A percentile compares a stretch with the other conserved stretches of the same genome.
These are phyloP conservation scores for Fistulifera pelliculosa DNA, from an alignment of 108 stramenopile species.

Conservation along the genomic window DNA sequence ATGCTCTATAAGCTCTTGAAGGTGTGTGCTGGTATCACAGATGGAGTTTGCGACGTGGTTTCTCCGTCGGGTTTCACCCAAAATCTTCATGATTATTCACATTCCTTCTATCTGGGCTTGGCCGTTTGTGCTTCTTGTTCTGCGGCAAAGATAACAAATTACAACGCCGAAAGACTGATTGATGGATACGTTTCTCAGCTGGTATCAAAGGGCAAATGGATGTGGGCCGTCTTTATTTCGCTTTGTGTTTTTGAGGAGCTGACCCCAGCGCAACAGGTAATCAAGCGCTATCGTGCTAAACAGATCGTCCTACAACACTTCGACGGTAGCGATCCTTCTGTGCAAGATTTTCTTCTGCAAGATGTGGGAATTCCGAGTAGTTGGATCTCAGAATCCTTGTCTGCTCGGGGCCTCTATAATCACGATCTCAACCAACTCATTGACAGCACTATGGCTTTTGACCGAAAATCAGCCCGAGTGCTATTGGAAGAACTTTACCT, in stretches of 20 bases:
- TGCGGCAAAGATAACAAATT: neutral
- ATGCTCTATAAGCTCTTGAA: conserved; percentile 45
- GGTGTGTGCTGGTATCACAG: conserved; percentile 7
- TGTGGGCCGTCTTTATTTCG: conserved; percentile 71
- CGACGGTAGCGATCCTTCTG: conserved; percentile 1
- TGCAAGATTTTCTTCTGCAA: conserved; percentile 39
- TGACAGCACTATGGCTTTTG: conserved; percentile 28
- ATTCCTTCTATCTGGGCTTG: conserved; percentile 17
- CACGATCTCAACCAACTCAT: conserved; percentile 39
- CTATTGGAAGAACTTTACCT: conserved; percentile 41
- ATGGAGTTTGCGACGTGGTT: conserved; percentile 11
- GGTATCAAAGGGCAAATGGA: conserved; percentile 44
- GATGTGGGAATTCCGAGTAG: conserved; percentile 41
- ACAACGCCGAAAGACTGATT: conserved; percentile 5
- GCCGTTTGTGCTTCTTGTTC: conserved; percentile 21
- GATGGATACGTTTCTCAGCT: conserved; percentile 58
- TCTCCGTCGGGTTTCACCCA: conserved; percentile 17
- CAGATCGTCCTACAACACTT: conserved; percentile 42
- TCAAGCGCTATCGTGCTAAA: conserved; percentile 26
- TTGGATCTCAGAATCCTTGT: conserved; percentile 60
- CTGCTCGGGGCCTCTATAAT: conserved; percentile 25
- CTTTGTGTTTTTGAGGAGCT: conserved; percentile 15
- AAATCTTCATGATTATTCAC: conserved; percentile 21
- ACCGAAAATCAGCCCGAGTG: conserved; percentile 18
- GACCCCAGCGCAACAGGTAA: neutral